Base-by-base conservation (phyloP, 2,329 filamentous ascomycete species). In the Hawksworthiomyces lignivorus region DNA sequence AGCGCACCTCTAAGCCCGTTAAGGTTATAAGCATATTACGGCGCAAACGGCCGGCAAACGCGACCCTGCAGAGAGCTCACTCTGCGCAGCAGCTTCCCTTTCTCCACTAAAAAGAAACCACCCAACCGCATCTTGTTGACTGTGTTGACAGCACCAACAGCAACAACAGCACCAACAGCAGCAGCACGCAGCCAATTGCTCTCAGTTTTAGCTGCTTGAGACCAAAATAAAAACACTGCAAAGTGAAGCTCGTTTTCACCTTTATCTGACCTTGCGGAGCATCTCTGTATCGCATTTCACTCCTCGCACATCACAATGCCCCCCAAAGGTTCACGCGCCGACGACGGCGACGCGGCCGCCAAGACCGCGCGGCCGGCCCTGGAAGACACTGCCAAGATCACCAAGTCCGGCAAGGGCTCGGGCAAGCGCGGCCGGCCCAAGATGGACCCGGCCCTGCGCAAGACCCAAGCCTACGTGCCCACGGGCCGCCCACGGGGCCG, bases 401-500 rank as follows among this genome's bases (percentile, higher is more conserved):
- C 45, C 34, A 51, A 51, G 45, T 29, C 49, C 31, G 46, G 48
- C 35, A 52, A 48, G 41, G 48, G 47, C 31, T 42, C 45, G 4
- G 47, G 46, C 36, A 48, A 48, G 41, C 52, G 52, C 19, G 52
- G 52, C 28, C 51, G 52, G 7, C 52, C 52, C 7, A 47, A 46
- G 30, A 46, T 51, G 48, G 51, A 53, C 39, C 50, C 50, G 27
- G 21, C 46, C 3, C 43, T 45, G 47, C 50, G 50, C 44, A 50
- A 52, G 48, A 48, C 45, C 4, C 42, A 47, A 45, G 39, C 33
- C 18, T 50, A 51, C 34, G 52, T 51, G 41, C 50, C 52, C 6
- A 52, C 52, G 5, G 52, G 52, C 17, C 50, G 52, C 26, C 48
- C 48, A 4, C 50, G 52, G 19, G 51, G 51, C 26, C 47, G 51